Evolutionary conservation across 176 grass and related monocot species (phyloP).

Genomic region (Pontederia paniculata): DNA sequence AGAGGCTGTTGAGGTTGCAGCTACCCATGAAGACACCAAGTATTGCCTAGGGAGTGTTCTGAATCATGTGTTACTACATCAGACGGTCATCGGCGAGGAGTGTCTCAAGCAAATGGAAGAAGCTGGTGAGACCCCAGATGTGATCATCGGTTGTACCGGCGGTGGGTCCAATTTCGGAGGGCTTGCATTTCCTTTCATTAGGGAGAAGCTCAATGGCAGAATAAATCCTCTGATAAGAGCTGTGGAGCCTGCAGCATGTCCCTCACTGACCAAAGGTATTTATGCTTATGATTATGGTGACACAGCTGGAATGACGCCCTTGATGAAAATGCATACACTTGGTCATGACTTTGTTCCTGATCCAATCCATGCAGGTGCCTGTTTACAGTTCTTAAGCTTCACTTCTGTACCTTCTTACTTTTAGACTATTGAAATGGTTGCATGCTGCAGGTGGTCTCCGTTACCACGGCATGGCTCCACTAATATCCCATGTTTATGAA

Average conservation of each 20-base stretch:
- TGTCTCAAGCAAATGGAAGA: constrained; percentile 75
- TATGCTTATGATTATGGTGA: constrained; percentile 84
- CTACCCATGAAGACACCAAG: constrained; percentile 50
- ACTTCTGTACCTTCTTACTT: neutral
- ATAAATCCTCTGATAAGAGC: constrained; percentile 64
- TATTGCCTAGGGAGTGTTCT: constrained; percentile 96
- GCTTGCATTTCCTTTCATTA: constrained; percentile 66
- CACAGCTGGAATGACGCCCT: constrained; percentile 64
- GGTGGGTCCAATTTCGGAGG: constrained; percentile 92
- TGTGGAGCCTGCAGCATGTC: constrained; percentile 80
- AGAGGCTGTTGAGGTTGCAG: constrained; percentile 85
- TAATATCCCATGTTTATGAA: constrained; percentile 87
- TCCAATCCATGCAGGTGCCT: constrained; percentile 71
- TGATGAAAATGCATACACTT: constrained; percentile 99
- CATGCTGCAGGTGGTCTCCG: constrained; percentile 54
- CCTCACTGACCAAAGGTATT: constrained; percentile 75
- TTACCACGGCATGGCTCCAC: constrained; percentile 93
- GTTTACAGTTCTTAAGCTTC: neutral
- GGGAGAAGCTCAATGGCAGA: constrained; percentile 64
- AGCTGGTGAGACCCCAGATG: constrained; percentile 45
- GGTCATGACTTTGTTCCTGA: constrained; percentile 81
- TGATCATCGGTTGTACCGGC: constrained; percentile 82
- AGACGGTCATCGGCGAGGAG: constrained; percentile 89
- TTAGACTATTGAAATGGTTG: neutral
- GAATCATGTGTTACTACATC: constrained; percentile 88